Base-by-base conservation (phyloP, 495 filamentous ascomycete genomes). In the Penicillium parvum region DNA sequence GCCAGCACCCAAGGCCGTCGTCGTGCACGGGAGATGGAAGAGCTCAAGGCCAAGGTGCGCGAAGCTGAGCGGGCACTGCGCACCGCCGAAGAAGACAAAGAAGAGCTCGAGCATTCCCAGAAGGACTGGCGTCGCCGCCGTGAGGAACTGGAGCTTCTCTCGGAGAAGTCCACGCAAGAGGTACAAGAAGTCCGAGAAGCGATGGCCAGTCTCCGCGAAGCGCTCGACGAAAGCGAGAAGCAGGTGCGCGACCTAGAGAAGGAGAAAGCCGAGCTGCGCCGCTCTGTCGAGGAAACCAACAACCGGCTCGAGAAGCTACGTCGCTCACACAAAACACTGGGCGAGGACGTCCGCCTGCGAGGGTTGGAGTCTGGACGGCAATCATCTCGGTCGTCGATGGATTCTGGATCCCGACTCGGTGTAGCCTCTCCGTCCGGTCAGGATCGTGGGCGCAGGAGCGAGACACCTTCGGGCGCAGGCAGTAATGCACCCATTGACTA, bases 141-240 rank as follows among this genome's bases (percentile, higher is more conserved):
- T 16, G 83, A 86, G 28, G 87, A 91, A 44, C 65, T 94, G 5
- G 87, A 96, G 61, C 69, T 72, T 17, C 63, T 73, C 5, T 75
- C 85, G 8, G 83, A 84, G 46, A 74, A 75, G 45, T 78, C 88
- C 1, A 73, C 68, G 0, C 75, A 78, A 37, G 92, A 96, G 60
- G 75, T 83, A 5, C 69, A 72, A 7, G 89, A 96, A 41, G 72
- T 89, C 28, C 81, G 86, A 27, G 61, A 74, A 19, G 87, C 90
- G 2, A 90, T 96, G 78, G 71, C 74, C 3, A 82, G 84, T 42
- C 73, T 98, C 27, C 82, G 86, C 5, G 79, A 86, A 43, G 77
- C 87, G 1, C 65, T 98, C 2, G 92, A 97, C 47, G 85, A 85
- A 38, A 90, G 84, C 26, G 94, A 97, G 66, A 82, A 76, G 52